These are phyloP conservation scores for Apophysomyces elegans DNA, from an alignment of 371 early-diverging fungal species.

Conservation along the genomic window DNA sequence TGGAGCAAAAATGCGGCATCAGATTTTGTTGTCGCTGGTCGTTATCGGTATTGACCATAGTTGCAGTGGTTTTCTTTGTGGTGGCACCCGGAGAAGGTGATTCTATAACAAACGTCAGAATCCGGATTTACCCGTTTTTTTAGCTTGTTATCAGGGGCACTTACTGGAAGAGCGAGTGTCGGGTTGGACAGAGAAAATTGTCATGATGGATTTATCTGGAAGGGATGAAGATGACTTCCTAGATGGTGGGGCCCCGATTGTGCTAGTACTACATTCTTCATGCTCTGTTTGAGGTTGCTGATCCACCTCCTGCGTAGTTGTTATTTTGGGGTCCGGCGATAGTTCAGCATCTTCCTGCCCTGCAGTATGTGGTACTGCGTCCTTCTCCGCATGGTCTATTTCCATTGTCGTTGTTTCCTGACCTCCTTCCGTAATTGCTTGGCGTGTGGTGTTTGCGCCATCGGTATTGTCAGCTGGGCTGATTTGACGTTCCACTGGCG, in stretches of 20 bases:
- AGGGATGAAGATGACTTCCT: no score
- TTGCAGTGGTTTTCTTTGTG: neutral
- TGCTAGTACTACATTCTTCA: no score
- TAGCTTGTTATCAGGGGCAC: no score
- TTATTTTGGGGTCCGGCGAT: neutral
- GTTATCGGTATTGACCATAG: neutral
- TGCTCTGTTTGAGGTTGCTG: neutral
- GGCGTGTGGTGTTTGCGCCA: neutral
- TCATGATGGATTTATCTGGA: no score
- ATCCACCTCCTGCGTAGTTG: neutral
- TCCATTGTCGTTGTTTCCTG: neutral
- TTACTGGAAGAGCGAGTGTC: no score
- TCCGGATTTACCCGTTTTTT: no score
- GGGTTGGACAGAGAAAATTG: no score
- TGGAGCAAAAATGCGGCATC: neutral
- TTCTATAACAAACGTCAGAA: no score
- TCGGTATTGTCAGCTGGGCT: neutral
- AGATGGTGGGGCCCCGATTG: no score
- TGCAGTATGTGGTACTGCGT: neutral
- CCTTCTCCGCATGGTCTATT: neutral
- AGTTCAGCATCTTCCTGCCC: neutral
- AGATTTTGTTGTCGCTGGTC: slow-evolving; percentile 1
- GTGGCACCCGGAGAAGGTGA: neutral
- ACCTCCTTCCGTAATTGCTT: neutral
- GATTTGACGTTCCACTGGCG: slow-evolving; percentile 1